Evolutionary conservation across 441 rosid genomes (phyloP).

Genomic region (Erodium texanum): DNA sequence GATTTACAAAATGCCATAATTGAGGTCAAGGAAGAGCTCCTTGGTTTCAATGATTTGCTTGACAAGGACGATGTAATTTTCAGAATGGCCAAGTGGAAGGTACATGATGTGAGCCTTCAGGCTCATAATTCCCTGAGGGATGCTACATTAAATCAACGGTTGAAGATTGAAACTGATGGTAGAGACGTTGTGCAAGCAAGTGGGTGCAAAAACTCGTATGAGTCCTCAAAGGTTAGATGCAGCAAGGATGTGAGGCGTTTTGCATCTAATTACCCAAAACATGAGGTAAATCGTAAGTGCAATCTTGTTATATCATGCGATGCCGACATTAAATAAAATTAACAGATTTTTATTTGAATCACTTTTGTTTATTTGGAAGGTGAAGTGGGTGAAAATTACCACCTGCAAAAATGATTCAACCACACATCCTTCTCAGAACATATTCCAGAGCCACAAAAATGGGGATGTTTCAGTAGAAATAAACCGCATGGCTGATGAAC

Average conservation of each 20-base stretch:
- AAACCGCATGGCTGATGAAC: background rate
- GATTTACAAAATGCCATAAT: conserved; percentile 29
- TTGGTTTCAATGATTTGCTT: conserved; percentile 33
- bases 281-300: background rate
- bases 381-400: background rate
- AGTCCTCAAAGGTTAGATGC: background rate
- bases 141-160: background rate
- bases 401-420: background rate
- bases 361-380: background rate
- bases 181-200: background rate
- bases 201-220: background rate
- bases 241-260: background rate
- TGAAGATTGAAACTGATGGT: background rate
- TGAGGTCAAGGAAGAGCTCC: conserved; percentile 28
- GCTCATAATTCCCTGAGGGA: too few species aligned
- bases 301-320: too few species aligned
- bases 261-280: background rate
- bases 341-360: background rate
- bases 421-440: background rate
- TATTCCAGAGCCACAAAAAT: background rate
- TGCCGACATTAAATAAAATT: background rate
- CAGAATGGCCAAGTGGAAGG: conserved; percentile 43
- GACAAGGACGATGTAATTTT: conserved; percentile 26
- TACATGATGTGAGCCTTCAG: conserved; percentile 7
- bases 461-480: background rate